phyloP scores from a whole-genome alignment of 1,284 basidiomycete genomes.

The Anthracocystis panici-leucophaei region DNA sequence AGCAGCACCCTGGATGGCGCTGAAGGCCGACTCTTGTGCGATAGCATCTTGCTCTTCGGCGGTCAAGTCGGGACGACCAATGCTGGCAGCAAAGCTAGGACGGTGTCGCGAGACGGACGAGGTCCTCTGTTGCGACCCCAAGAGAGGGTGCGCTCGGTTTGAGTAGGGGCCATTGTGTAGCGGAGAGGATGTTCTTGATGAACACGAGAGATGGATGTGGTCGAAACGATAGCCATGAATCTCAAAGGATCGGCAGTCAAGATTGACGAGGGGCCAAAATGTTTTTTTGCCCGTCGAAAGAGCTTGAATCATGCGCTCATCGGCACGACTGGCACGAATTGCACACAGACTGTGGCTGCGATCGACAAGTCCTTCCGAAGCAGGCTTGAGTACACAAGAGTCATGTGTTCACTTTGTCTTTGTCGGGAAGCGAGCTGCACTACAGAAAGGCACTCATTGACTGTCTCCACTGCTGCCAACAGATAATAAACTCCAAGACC shows the following conservation, averaged over 20 bases:
- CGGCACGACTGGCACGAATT: too few species aligned
- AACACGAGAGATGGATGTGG: conserved; percentile 7
- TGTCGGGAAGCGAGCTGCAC: too few species aligned
- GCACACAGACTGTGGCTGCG: background rate
- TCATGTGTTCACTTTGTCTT: too few species aligned
- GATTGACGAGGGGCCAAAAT: background rate
- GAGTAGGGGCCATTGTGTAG: conserved; percentile 24
- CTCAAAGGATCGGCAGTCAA: too few species aligned
- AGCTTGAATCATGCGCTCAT: too few species aligned
- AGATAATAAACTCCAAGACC: too few species aligned
- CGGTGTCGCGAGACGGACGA: conserved; percentile 41
- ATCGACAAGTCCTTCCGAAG: background rate
- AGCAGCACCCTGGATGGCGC: conserved; percentile 60
- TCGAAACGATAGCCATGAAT: conserved; percentile 8
- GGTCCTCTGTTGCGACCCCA: conserved; percentile 34
- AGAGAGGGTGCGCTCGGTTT: conserved; percentile 55
- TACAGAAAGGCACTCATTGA: too few species aligned
- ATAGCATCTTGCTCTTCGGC: conserved; percentile 59
- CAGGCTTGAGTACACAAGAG: too few species aligned
- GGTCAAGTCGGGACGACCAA: conserved; percentile 46
- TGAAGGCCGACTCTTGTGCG: conserved; percentile 65
- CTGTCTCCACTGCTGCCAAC: too few species aligned
- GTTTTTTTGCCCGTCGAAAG: too few species aligned
- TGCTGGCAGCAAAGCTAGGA: conserved; percentile 51
- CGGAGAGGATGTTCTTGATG: background rate